A percentile compares a stretch with the other conserved stretches of the same genome.
These are phyloP conservation scores for Houttuynia cordata DNA, from an alignment of 164 flowering plant species.

Conservation along the genomic window DNA sequence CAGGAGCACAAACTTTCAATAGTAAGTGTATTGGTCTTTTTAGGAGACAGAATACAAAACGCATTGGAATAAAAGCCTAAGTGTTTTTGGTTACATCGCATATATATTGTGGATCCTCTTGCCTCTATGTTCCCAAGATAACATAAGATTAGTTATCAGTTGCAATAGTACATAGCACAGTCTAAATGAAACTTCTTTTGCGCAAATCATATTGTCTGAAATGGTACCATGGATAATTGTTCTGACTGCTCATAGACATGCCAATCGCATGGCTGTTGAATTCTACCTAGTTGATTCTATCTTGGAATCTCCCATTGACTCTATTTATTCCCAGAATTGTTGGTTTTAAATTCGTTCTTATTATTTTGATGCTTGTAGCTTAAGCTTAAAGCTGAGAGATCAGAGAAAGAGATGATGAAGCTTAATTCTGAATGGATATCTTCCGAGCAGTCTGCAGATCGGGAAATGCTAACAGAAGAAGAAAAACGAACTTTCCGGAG, in stretches of 20 bases:
- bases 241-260: background rate
- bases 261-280: background rate
- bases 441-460: slow-evolving; percentile 39
- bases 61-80: too few relatives aligned
- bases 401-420: slow-evolving; percentile 35
- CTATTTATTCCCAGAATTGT: background rate
- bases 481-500: slow-evolving; percentile 57
- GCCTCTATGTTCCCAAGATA: too few relatives aligned
- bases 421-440: slow-evolving; percentile 46
- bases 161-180: too few relatives aligned
- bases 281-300: background rate
- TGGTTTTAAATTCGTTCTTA: background rate
- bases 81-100: too few relatives aligned
- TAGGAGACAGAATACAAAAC: background rate
- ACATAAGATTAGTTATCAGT: too few relatives aligned
- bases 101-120: too few relatives aligned
- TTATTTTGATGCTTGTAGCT: slow-evolving; percentile 38
- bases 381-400: slow-evolving; percentile 51
- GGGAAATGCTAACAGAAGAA: slow-evolving; percentile 66
- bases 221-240: background rate
- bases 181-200: too few relatives aligned
- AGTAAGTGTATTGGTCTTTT: slow-evolving; percentile 26
- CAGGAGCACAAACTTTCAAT: slow-evolving; percentile 54
- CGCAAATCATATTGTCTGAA: background rate
- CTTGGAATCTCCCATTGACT: background rate